Base-by-base conservation (phyloP, 1,139 yeast species). In the Geotrichum reessii region DNA sequence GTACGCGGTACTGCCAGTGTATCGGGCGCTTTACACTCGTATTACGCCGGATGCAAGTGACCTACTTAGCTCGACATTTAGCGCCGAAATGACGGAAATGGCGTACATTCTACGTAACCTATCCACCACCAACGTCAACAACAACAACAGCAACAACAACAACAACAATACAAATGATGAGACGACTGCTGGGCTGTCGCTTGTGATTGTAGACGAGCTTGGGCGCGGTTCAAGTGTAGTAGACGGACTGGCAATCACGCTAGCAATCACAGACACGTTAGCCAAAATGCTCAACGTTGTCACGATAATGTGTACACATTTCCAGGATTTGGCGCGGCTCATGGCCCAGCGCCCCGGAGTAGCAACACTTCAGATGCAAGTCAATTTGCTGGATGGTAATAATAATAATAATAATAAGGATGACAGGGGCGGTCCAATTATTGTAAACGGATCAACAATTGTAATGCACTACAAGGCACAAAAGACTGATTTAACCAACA, bases 171-270 rank as follows among this genome's bases (percentile, higher is more conserved):
- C 17, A 9, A 33, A 37, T 9, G 47, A n/a, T n/a, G n/a, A n/a
- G n/a, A n/a, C n/a, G n/a, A n/a, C 5, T 17, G 19, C 6, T 17
- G 46, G 50, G 37, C 56, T 56, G 12, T 75, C 81, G 2, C 68
- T 81, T 24, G 68, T 81, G 2, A 67, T 81, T 0, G 66, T 81
- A 47, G 85, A 81, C 66, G 84, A 81, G 63, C 74, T 81, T 8
- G 84, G 84, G 0, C 70, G 84, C 62, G 84, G 81, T 8, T 57
- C 65, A 4, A 55, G 61, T 37, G 61, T 58, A 2, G 58, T 51
- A 17, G 61, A 58, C 37, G 61, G 61, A 46, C 48, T 58, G 17
- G 53, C 61, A 4, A 52, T 58, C 6, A 27, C 58, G 1, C 24
- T 58, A 14, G 61, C 58, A 3, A 49, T 58, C n/a, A 49, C 58